Conservation (phyloP, 2,329 filamentous ascomycete genomes). For the Fusarium sp. region DNA sequence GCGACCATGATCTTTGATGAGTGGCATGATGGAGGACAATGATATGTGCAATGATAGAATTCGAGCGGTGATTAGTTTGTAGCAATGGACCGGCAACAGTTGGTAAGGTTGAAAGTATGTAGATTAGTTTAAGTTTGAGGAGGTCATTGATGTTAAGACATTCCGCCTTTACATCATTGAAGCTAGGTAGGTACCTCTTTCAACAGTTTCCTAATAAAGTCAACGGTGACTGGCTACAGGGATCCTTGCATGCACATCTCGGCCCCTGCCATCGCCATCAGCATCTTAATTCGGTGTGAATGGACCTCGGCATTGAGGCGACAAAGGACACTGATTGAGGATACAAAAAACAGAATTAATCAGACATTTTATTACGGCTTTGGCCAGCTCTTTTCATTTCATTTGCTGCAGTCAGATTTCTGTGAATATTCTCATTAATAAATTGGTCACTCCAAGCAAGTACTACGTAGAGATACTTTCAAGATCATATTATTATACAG, state of each 20-base stretch:
- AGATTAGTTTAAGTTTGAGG: constrained; percentile 2
- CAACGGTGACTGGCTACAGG: neutral
- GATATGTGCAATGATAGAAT: neutral
- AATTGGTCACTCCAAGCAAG: neutral
- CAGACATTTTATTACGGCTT: neutral
- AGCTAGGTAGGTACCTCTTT: neutral
- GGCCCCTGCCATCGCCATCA: constrained; percentile 20
- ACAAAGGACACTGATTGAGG: neutral
- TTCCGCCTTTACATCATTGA: constrained; percentile 24
- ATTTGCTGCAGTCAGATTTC: neutral
- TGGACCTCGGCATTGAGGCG: neutral
- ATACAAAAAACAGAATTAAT: neutral
- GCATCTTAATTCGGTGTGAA: constrained; percentile 27
- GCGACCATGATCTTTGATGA: constrained; percentile 60
- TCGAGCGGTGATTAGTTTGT: neutral
- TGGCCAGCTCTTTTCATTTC: neutral
- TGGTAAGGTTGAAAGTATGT: neutral
- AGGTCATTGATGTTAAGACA: constrained; percentile 6
- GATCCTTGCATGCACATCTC: constrained; percentile 13
- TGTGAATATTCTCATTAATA: neutral
- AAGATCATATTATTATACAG: neutral
- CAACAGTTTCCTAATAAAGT: constrained; percentile 1
- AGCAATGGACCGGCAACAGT: neutral
- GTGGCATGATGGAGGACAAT: constrained; percentile 52
- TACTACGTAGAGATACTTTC: neutral